phyloP scores from a whole-genome alignment of 1,284 basidiomycete genomes.

The Pascua sp. region DNA sequence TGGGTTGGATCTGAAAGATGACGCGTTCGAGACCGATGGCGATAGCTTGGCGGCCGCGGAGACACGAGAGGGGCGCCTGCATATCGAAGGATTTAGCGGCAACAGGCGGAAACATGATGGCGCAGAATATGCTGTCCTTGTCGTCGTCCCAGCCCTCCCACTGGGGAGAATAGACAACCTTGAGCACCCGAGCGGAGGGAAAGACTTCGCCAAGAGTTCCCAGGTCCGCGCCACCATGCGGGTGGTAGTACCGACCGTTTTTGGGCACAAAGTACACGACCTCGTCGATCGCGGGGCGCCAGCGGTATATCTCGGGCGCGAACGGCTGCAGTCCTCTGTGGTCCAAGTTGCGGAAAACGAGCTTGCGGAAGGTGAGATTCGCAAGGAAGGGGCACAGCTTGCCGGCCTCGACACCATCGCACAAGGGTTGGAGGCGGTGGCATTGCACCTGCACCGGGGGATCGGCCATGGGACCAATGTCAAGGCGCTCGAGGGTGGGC shows the following conservation, averaged over 20 bases:
- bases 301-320: not conserved
- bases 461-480: too few species aligned
- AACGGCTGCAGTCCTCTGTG: not conserved
- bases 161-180: not conserved
- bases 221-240: too few species aligned
- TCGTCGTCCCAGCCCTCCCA: not conserved
- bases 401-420: not conserved
- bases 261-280: not conserved
- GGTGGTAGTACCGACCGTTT: not conserved
- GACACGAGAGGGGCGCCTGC: too few species aligned
- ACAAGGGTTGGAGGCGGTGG: too few species aligned
- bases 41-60: too few species aligned
- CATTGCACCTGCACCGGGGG: too few species aligned
- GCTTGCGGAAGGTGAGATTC: not conserved
- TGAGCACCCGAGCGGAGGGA: not conserved
- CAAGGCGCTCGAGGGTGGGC: not conserved
- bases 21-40: too few species aligned
- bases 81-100: too few species aligned
- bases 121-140: too few species aligned
- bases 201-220: not conserved
- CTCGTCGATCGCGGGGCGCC: too few species aligned
- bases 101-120: too few species aligned
- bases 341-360: slow-evolving; percentile 6
- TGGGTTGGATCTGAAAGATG: too few species aligned
- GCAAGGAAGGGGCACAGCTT: not conserved